Evolutionary conservation across 495 filamentous ascomycete genomes (phyloP).

Genomic region (Cercophora sp.): DNA sequence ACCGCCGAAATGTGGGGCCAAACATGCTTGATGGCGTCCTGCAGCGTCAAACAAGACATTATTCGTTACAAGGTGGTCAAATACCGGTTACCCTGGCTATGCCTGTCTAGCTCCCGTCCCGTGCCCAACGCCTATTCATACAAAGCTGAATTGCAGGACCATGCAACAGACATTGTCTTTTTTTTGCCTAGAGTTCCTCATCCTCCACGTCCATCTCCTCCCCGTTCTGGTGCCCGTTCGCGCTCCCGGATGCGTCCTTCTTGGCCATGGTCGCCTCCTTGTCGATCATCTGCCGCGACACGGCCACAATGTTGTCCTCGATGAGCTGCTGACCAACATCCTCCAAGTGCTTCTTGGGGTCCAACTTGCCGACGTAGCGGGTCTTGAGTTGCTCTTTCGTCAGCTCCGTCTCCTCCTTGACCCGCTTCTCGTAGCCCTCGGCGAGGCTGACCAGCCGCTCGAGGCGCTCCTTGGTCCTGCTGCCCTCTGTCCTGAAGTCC

Average conservation of each 20-base stretch:
- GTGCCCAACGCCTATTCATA: slow-evolving; percentile 35
- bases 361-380: slow-evolving; percentile 96
- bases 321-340: slow-evolving; percentile 93
- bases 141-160: slow-evolving; percentile 22
- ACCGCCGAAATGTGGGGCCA: no score
- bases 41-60: not conserved
- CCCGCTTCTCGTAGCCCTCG: slow-evolving; percentile 96
- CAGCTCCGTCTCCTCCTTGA: slow-evolving; percentile 96
- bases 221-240: slow-evolving; percentile 54
- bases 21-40: no score
- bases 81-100: not conserved
- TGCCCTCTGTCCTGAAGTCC: slow-evolving; percentile 82
- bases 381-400: slow-evolving; percentile 98
- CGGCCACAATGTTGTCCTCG: slow-evolving; percentile 97
- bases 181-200: slow-evolving; percentile 35
- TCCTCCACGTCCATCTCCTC: slow-evolving; percentile 53
- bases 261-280: slow-evolving; percentile 78
- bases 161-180: slow-evolving; percentile 9
- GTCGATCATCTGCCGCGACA: slow-evolving; percentile 97
- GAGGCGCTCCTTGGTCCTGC: slow-evolving; percentile 78
- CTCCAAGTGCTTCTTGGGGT: slow-evolving; percentile 98
- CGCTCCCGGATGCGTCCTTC: slow-evolving; percentile 40
- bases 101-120: slow-evolving; percentile 16
- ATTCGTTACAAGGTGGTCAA: not conserved
- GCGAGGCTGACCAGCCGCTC: slow-evolving; percentile 82